Conservation (phyloP, 176 grass and related monocot genomes). For the Ensete ventricosum region DNA sequence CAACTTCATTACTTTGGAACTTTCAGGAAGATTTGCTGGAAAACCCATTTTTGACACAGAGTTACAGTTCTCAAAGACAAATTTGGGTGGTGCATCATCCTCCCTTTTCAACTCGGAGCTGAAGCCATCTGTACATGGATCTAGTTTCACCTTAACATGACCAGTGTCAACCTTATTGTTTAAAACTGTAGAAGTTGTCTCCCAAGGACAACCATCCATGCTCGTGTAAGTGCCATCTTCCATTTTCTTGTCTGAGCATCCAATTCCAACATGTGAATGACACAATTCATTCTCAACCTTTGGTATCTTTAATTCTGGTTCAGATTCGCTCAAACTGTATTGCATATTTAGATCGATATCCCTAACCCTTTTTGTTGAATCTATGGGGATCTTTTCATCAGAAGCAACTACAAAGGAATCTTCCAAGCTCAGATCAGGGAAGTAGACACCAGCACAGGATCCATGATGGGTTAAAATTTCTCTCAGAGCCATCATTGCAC, state of each 20-base stretch:
- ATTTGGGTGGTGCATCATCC: constrained; percentile 20
- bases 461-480: constrained; percentile 99
- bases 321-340: constrained; percentile 31
- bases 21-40: constrained; percentile 42
- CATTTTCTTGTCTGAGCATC: constrained; percentile 33
- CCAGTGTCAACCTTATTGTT: constrained; percentile 31
- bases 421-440: constrained; percentile 53
- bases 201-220: constrained; percentile 29
- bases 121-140: constrained; percentile 33
- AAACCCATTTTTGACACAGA: constrained; percentile 23
- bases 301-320: constrained; percentile 61
- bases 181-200: constrained; percentile 13
- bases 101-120: constrained; percentile 17
- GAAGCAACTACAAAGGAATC: constrained; percentile 33
- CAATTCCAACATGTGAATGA: constrained; percentile 16
- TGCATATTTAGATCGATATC: constrained; percentile 82
- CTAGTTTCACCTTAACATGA: constrained; percentile 47
- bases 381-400: constrained; percentile 47
- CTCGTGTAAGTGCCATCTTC: constrained; percentile 29
- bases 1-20: constrained; percentile 61
- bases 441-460: constrained; percentile 82
- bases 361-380: constrained; percentile 35
- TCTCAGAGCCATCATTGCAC: constrained; percentile 91
- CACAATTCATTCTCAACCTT: constrained; percentile 30
- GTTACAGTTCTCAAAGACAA: constrained; percentile 23